Base-by-base conservation (phyloP, 2,329 filamentous ascomycete species). In the Stachybotrys echinatus region DNA sequence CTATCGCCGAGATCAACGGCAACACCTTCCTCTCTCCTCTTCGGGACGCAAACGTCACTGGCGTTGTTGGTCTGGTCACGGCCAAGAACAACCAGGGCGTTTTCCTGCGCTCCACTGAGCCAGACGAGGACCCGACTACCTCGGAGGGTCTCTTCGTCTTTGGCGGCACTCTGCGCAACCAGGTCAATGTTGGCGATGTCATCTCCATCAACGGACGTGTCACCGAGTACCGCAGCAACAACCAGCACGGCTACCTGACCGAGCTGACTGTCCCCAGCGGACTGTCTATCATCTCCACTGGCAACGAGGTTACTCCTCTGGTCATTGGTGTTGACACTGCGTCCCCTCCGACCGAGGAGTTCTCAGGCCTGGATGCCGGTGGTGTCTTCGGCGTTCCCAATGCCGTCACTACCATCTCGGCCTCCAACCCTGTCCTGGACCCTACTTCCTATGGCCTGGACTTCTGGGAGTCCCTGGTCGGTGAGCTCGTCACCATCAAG, bases 391-490 rank as follows among this genome's bases (percentile, higher is more conserved):
- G 69, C 2, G 68, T 86, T 5, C 85, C 86, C 12, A 87, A 86
- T 60, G 85, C 81, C 52, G 69, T 71, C 38, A 77, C 71, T 53
- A 74, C 75, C 55, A 61, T 89, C 38, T 85, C 83, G 2, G 69
- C 64, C 6, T 69, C 62, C 31, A 88, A 89, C 61, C 84, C 84
- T 0, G 68, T 70, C 14, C 73, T 89, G 38, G 64, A 85, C 52
- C 85, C 85, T 2, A 67, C 69, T 20, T 67, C 71, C 40, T 89
- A 84, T 59, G 86, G 85, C 3, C 70, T 89, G 23, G 86, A 89
- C 63, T 89, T 88, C 61, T 89, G 85, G 86, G 83, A 89, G 74
- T 84, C 79, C 54, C 66, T 89, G 51, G 74, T 72, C 48, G 86
- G 85, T 23, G 83, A 88, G 65, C 71, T 88, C 7, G 84, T 89